Evolutionary conservation across 805 yeast genomes (phyloP), one percentile per base, ranked within the genome.

Genomic region (Wickerhamiella siamensis): DNA sequence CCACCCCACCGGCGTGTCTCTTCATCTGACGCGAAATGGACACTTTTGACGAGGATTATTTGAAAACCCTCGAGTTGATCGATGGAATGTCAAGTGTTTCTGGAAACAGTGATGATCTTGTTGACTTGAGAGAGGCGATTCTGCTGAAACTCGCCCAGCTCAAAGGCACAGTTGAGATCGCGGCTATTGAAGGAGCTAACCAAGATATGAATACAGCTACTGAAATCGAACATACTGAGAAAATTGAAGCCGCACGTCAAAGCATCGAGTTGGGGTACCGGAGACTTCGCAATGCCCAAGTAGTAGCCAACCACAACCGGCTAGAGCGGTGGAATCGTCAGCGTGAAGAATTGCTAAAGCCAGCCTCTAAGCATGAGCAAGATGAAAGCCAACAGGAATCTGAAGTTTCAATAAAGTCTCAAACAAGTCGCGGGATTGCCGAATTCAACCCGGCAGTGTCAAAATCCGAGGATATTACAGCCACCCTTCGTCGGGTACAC

Each of bases 401-500:
- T 31, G n/a, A n/a, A n/a, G n/a, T n/a, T n/a, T n/a, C n/a, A n/a
- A n/a, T n/a, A n/a, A n/a, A n/a, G n/a, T n/a, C n/a, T n/a, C n/a
- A n/a, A n/a, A n/a, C n/a, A n/a, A n/a, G n/a, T n/a, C n/a, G n/a
- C n/a, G n/a, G n/a, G n/a, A n/a, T n/a, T n/a, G n/a, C n/a, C n/a
- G 33, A 31, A 8, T 12, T 31, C 4, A 36, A 41, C 27, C 38
- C 19, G 17, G 39, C 31, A 2, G 51, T 47, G n/a, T 2, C 53
- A 4, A 47, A 41, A 12, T 38, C 58, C 22, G 56, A 56, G 40
- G 50, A 50, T 24, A 56, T 60, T 16, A 55, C 63, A 1, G 44
- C 47, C 16, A 48, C 55, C 9, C 49, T 59, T 36, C 47, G 51
- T 15, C 52, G 64, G 15, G 54, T 62, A 38, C 63, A 54, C 37